Evolutionary conservation across 129 eudicot genomes (phyloP).

Genomic region (Rutidosis leptorrhynchoides): DNA sequence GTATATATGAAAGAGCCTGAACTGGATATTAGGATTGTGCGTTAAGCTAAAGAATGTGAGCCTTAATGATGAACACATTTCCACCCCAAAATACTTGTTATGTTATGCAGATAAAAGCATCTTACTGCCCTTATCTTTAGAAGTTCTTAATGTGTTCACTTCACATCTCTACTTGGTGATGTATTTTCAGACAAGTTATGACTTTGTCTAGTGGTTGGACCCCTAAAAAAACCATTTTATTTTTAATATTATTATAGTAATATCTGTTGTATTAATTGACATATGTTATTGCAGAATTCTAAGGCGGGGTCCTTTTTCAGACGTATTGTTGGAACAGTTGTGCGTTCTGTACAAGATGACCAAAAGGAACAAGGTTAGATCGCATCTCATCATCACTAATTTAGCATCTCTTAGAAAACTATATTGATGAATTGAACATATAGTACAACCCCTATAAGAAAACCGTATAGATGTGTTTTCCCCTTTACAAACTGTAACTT

Average conservation of each 20-base stretch:
- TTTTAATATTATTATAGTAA: neutral
- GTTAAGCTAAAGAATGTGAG: neutral
- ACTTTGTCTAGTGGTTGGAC: conserved; percentile 4
- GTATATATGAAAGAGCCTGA: neutral
- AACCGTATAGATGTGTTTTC: neutral
- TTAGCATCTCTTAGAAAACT: neutral
- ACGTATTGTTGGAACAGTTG: conserved; percentile 94
- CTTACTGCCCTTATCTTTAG: neutral
- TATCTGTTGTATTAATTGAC: conserved; percentile 7
- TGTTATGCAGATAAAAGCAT: conserved; percentile 1
- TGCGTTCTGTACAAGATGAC: conserved; percentile 96
- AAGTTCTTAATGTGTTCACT: neutral
- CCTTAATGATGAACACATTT: neutral
- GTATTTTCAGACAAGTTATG: neutral
- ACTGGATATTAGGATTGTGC: neutral
- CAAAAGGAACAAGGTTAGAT: conserved; percentile 89
- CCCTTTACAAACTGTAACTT: neutral
- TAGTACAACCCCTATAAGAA: neutral
- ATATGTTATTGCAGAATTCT: conserved; percentile 50
- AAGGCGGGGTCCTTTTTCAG: conserved; percentile 77
- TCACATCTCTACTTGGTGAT: conserved; percentile 6
- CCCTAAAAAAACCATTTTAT: neutral
- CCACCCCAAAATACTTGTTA: neutral
- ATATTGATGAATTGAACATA: neutral
- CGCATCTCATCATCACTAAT: neutral